These are phyloP conservation scores for Tulasnella sp. DNA, from an alignment of 768 basidiomycete genomes.

Conservation along the genomic window DNA sequence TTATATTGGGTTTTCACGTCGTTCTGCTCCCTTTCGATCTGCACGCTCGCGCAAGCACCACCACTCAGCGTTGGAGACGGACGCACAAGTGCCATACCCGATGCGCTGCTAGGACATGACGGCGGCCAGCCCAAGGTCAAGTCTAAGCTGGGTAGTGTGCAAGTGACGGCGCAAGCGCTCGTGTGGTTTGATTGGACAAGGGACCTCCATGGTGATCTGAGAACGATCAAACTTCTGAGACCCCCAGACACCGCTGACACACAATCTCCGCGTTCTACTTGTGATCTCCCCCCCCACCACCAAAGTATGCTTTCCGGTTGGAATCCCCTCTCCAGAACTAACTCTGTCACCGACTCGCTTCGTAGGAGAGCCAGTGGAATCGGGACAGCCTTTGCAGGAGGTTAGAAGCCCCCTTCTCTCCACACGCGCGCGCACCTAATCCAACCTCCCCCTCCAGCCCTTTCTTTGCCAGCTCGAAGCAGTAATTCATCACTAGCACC, in stretches of 20 bases:
- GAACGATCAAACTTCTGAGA: not conserved
- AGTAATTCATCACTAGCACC: too few species aligned
- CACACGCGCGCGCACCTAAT: not conserved
- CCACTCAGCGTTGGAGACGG: not conserved
- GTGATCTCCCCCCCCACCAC: not conserved
- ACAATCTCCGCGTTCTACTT: not conserved
- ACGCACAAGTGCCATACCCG: not conserved
- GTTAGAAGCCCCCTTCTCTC: not conserved
- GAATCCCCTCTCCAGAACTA: not conserved
- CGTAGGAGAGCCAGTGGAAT: not conserved
- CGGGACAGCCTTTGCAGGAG: not conserved
- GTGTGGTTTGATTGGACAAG: not conserved
- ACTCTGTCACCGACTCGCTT: not conserved
- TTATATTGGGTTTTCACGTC: too few species aligned
- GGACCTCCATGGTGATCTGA: not conserved
- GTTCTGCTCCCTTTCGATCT: too few species aligned
- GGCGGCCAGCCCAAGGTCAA: not conserved
- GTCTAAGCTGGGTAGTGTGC: not conserved
- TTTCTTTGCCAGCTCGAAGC: too few species aligned
- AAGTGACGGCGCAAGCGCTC: not conserved
- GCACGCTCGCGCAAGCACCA: not conserved
- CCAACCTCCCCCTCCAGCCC: too few species aligned
- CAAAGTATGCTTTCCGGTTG: not conserved
- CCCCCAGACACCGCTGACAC: not conserved
- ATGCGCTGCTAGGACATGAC: too few species aligned